Conservation (phyloP, 805 yeast species). For the Wickerhamomyces alni region DNA sequence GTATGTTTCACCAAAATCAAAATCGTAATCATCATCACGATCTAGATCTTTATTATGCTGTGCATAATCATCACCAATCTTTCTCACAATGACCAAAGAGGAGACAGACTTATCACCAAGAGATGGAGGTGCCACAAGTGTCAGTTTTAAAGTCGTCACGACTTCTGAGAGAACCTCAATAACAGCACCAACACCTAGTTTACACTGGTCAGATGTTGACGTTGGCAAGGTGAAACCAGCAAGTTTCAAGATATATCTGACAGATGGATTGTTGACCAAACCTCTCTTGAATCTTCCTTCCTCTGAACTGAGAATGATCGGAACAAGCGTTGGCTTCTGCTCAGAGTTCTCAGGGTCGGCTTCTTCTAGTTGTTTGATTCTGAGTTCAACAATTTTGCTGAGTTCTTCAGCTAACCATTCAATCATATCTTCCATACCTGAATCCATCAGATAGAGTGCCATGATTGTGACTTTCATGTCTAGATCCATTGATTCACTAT, state of each 20-base stretch:
- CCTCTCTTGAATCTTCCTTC: constrained; percentile 18
- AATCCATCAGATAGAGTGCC: constrained; percentile 41
- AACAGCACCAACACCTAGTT: constrained; percentile 29
- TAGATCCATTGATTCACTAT: constrained; percentile 22
- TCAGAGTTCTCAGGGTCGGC: background rate
- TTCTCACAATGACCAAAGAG: constrained; percentile 26
- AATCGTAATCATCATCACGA: constrained; percentile 27
- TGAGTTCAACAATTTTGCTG: constrained; percentile 24
- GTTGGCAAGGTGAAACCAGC: constrained; percentile 42
- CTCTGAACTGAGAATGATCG: constrained; percentile 15
- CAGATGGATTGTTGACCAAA: constrained; percentile 40
- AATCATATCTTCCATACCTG: constrained; percentile 36
- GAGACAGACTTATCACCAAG: constrained; percentile 30
- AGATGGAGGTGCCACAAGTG: constrained; percentile 30
- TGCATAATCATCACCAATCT: constrained; percentile 28
- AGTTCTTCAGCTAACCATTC: constrained; percentile 38
- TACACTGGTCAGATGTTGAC: constrained; percentile 32
- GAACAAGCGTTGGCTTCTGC: constrained; percentile 3
- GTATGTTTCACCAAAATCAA: too few species aligned
- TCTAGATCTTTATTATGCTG: constrained; percentile 29
- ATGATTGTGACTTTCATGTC: constrained; percentile 47
- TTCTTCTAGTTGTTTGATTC: constrained; percentile 13
- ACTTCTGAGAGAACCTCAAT: constrained; percentile 29
- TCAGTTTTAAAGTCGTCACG: constrained; percentile 34
- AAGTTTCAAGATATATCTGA: constrained; percentile 40